Evolutionary conservation across 1,284 basidiomycete species (phyloP), one percentile per base, ranked within the genome.

Genomic region (Rhodotorula sp.): DNA sequence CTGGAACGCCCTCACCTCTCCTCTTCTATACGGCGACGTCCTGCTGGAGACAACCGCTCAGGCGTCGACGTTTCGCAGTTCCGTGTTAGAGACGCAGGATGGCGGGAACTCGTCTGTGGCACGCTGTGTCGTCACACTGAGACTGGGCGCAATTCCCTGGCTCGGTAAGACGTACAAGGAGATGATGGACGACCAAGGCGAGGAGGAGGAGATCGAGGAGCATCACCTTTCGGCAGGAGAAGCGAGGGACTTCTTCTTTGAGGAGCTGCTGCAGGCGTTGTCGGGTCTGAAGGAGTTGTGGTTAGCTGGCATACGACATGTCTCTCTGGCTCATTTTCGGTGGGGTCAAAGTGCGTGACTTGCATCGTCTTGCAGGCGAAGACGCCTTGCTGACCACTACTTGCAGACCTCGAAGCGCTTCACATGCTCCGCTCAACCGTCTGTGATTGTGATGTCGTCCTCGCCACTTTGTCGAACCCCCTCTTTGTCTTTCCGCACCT

Each of bases 361-460:
- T 24, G 39, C n/a, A 10, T 32, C 20, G 24, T 7, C 30, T 8
- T 30, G 29, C 36, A 36, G 46, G 24, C 19, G 8, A n/a, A 6
- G 9, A 10, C 4, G 24, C 24, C n/a, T 8, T 29, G 2, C 34
- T 27, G n/a, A 27, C 39, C 15, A 44, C 39, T 20, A 15, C 36
- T 15, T 1, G n/a, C 59, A 61, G 59, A 32, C 17, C 36, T 61
- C 36, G 34, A 36, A 39, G 15, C 49, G 8, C 27, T 61, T 3
- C 59, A 53, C 36, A 30, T 61, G 27, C 51, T 61, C 20, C 49
- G 59, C 0, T 53, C 36, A 20, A 30, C 36, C 11, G 7, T 61
- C 9, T 46, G 59, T 51, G 59, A 61, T 36, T 53, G 51, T 51
- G 59, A 61, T 20, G 49, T 27, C 49, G 27, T 27, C 49, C n/a